Conservation (phyloP, 129 eudicot genomes). For the Calendula officinalis region DNA sequence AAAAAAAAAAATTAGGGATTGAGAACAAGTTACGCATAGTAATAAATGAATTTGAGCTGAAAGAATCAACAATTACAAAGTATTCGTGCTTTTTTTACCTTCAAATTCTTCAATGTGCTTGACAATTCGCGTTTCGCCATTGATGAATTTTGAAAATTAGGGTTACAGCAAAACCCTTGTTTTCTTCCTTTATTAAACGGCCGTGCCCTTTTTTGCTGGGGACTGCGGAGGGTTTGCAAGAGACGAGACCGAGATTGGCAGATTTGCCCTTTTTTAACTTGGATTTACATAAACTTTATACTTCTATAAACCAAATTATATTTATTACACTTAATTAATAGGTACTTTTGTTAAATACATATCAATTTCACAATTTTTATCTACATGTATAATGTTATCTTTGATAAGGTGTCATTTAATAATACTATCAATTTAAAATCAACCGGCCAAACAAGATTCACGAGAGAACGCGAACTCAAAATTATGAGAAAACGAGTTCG, state of each 20-base stretch:
- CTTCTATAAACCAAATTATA: no score
- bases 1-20: neutral
- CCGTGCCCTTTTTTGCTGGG: neutral
- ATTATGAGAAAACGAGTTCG: no score
- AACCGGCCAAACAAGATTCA: no score
- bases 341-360: no score
- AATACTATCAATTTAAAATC: no score
- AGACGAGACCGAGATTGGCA: neutral
- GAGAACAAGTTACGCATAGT: conserved; percentile 7
- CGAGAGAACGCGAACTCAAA: no score
- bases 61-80: neutral
- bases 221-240: conserved; percentile 9
- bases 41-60: neutral
- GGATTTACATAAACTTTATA: no score
- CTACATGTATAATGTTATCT: no score
- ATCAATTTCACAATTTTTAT: no score
- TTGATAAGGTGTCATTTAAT: no score
- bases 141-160: conserved; percentile 26
- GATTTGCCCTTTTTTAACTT: neutral
- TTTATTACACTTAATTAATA: no score
- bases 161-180: conserved; percentile 20
- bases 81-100: conserved; percentile 38
- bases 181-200: neutral
- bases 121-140: conserved; percentile 92
- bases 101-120: conserved; percentile 76